Conservation (phyloP, 1,139 yeast species). For the Candida glucosophila region DNA sequence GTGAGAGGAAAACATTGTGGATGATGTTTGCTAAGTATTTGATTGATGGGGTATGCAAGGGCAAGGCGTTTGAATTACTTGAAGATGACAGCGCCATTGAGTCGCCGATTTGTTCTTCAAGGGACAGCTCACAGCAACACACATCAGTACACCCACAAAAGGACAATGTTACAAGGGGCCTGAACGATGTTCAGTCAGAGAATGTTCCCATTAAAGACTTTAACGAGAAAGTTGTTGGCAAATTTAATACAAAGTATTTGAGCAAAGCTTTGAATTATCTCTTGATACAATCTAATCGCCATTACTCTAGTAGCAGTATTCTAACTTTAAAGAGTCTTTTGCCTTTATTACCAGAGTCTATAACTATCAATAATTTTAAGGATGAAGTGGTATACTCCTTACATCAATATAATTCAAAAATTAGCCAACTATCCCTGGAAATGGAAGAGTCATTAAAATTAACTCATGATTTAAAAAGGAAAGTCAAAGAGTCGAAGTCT, state of each 20-base stretch:
- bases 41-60: conserved; percentile 30
- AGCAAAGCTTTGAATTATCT: conserved; percentile 16
- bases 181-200: neutral
- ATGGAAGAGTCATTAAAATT: conserved; percentile 69
- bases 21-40: conserved; percentile 55
- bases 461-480: conserved; percentile 51
- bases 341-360: conserved; percentile 77
- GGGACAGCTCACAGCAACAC: neutral
- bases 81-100: conserved; percentile 6
- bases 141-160: no score
- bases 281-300: conserved; percentile 15
- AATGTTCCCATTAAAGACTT: neutral
- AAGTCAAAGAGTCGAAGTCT: conserved; percentile 43
- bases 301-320: conserved; percentile 11
- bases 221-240: neutral
- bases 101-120: neutral
- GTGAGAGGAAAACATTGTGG: conserved; percentile 67
- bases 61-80: conserved; percentile 15
- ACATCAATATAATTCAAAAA: conserved; percentile 60
- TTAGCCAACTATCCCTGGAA: conserved; percentile 57
- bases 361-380: conserved; percentile 74
- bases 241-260: conserved; percentile 2
- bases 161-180: neutral
- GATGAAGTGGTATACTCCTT: conserved; percentile 74
- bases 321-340: conserved; percentile 73